Conservation (phyloP, 2,329 filamentous ascomycete genomes). For the Corinectria fuckeliana region DNA sequence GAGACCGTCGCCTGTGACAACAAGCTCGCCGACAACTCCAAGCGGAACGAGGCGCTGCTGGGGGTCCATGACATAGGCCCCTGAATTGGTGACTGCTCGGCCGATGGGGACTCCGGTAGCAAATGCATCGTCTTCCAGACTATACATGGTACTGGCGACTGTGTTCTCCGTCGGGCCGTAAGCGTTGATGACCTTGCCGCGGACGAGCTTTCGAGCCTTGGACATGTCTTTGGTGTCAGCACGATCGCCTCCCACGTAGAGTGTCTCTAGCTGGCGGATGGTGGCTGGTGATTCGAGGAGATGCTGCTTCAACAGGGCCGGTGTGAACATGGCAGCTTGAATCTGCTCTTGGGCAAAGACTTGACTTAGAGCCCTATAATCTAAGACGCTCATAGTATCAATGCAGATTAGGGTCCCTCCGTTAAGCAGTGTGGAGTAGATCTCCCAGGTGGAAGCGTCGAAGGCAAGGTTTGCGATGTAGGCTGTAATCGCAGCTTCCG, state of each 20-base stretch:
- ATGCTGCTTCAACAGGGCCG: slow-evolving; percentile 30
- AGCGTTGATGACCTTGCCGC: slow-evolving; percentile 5
- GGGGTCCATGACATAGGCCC: slow-evolving; percentile 34
- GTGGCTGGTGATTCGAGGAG: slow-evolving; percentile 13
- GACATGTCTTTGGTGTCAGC: slow-evolving; percentile 13
- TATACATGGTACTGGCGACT: slow-evolving; percentile 10
- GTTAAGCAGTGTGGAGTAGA: slow-evolving; percentile 4
- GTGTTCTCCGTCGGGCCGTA: slow-evolving; percentile 33
- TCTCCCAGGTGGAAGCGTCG: slow-evolving; percentile 18
- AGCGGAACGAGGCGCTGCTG: slow-evolving; percentile 32
- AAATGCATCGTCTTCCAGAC: not conserved
- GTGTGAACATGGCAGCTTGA: slow-evolving; percentile 17
- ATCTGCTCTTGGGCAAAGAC: slow-evolving; percentile 23
- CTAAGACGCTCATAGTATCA: slow-evolving; percentile 13
- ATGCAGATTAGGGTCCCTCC: slow-evolving; percentile 24
- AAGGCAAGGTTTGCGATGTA: slow-evolving; percentile 21
- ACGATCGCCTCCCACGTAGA: slow-evolving; percentile 29
- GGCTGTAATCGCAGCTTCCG: not conserved
- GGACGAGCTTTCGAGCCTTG: not conserved
- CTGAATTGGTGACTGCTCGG: slow-evolving; percentile 27
- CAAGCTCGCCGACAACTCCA: slow-evolving; percentile 38
- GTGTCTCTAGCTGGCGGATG: not conserved
- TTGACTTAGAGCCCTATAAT: not conserved
- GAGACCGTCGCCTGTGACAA: slow-evolving; percentile 33
- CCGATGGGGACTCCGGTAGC: slow-evolving; percentile 31